These are phyloP conservation scores for Eucalyptus lansdowneana DNA, from an alignment of 345 rosid genomes.

Conservation along the genomic window DNA sequence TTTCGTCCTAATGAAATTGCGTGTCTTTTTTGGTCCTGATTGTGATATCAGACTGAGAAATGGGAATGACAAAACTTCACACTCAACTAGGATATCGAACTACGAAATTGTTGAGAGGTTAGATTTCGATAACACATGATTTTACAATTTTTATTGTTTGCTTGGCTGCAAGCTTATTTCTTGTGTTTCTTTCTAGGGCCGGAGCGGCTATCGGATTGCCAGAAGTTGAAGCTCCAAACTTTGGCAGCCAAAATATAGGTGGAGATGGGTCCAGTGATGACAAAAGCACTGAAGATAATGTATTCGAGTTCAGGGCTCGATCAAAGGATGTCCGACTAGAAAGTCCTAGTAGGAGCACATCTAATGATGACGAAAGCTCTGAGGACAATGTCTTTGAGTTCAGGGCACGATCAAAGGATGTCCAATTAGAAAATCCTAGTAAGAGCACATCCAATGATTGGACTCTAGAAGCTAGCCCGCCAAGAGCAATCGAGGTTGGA, in stretches of 20 bases:
- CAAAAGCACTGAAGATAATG: not conserved
- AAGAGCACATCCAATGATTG: no score
- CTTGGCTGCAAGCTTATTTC: not conserved
- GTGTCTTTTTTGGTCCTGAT: not conserved
- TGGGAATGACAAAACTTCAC: not conserved
- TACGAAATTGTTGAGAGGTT: not conserved
- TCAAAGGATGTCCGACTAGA: not conserved
- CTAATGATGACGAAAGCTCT: no score
- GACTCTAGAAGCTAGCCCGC: not conserved
- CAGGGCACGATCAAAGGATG: no score
- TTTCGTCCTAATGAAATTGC: fast-evolving
- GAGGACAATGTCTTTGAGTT: no score
- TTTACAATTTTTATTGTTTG: not conserved
- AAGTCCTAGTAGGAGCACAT: not conserved
- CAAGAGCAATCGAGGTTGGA: no score
- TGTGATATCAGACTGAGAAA: not conserved
- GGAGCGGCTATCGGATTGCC: not conserved
- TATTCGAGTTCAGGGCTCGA: not conserved
- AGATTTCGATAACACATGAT: not conserved
- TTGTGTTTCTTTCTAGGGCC: not conserved
- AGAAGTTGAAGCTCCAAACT: not conserved
- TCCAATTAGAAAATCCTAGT: no score
- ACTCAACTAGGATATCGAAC: not conserved
- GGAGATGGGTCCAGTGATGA: not conserved
- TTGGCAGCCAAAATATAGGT: not conserved